Percentiles rank a stretch among this genome's conserved stretches.
Evolutionary conservation across 306 rosid species (phyloP).

Genomic region (Ochetophila trinervis): DNA sequence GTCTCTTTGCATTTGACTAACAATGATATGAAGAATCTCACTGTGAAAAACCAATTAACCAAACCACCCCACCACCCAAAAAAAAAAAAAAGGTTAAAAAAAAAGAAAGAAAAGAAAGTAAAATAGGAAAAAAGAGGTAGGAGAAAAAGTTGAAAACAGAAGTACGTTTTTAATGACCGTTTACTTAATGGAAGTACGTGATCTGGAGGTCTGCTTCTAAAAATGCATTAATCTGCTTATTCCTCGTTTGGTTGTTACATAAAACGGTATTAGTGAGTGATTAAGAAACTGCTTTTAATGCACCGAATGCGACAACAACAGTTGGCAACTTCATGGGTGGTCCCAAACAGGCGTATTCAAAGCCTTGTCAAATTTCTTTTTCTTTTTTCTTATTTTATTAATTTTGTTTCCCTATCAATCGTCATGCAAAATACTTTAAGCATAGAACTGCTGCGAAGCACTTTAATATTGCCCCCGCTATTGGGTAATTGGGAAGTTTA

Average conservation of each 20-base stretch:
- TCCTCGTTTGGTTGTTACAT: constrained; percentile 12
- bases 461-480: constrained; percentile 2
- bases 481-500: background rate
- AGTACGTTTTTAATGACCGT: constrained; percentile 8
- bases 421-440: constrained; percentile 2
- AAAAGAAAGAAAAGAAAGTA: background rate
- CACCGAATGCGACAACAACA: constrained; percentile 5
- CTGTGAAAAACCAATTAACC: background rate
- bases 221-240: background rate
- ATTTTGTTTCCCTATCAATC: background rate
- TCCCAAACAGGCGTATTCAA: constrained; percentile 10
- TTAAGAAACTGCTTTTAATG: background rate
- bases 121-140: background rate
- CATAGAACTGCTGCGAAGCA: background rate
- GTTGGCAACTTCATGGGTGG: constrained; percentile 11
- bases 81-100: background rate
- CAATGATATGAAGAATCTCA: constrained; percentile 15
- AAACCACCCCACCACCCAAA: background rate
- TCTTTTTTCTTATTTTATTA: background rate
- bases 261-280: background rate
- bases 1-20: constrained; percentile 45
- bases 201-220: too few species aligned
- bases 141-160: background rate
- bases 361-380: background rate
- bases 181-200: background rate